A percentile compares a stretch with the other conserved stretches of the same genome.
These are phyloP conservation scores for Puccinia hordei DNA, from an alignment of 1,284 basidiomycete genomes.

Conservation along the genomic window DNA sequence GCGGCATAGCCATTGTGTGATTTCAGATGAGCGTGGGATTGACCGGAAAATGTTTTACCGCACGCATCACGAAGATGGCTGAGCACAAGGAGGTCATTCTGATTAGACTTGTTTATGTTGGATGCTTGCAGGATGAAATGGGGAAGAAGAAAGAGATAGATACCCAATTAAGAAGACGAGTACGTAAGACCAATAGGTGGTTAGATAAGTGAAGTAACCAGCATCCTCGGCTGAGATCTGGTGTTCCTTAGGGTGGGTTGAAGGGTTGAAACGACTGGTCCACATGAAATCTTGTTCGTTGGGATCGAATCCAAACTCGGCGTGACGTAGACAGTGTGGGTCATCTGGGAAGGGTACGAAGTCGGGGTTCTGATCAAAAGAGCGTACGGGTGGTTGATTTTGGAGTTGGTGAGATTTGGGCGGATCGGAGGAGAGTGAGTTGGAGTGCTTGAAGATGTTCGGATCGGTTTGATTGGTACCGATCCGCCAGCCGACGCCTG, in stretches of 20 bases:
- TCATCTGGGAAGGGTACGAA: constrained; percentile 49
- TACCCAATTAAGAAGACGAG: constrained; percentile 31
- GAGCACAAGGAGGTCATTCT: constrained; percentile 62
- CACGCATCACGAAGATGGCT: constrained; percentile 94
- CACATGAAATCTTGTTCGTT: constrained; percentile 31
- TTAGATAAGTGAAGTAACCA: constrained; percentile 54
- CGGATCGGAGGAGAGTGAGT: neutral
- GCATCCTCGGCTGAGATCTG: constrained; percentile 51
- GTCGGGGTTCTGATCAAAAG: constrained; percentile 19
- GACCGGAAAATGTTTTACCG: constrained; percentile 78
- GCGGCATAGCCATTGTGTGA: constrained; percentile 87
- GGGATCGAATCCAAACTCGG: constrained; percentile 59
- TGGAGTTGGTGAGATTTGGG: constrained; percentile 1
- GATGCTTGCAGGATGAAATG: constrained; percentile 60
- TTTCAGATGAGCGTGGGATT: constrained; percentile 77
- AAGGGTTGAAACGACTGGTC: constrained; percentile 6
- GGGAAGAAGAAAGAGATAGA: constrained; percentile 53
- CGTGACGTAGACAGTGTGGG: constrained; percentile 58
- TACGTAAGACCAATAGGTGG: constrained; percentile 57
- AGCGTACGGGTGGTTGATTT: neutral
- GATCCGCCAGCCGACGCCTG: constrained; percentile 29
- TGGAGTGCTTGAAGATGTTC: constrained; percentile 1
- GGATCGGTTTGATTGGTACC: constrained; percentile 16
- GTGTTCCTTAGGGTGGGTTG: neutral
- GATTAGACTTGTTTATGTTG: too few species aligned